These are phyloP conservation scores for Phytophthora parvispora DNA, from an alignment of 352 stramenopile genomes.

Conservation along the genomic window DNA sequence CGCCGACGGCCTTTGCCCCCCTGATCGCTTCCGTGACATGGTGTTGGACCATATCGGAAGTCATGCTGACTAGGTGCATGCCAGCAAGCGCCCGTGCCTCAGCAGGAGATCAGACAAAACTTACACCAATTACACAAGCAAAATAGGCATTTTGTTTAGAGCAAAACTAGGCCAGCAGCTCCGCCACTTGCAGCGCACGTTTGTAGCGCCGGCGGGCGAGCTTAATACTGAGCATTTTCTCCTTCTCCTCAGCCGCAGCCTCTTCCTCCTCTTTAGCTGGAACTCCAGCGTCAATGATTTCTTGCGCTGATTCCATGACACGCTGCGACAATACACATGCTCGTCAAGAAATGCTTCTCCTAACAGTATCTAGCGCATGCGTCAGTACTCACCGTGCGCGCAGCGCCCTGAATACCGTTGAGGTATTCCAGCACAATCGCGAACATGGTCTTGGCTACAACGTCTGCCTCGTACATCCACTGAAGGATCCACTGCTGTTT, in stretches of 20 bases:
- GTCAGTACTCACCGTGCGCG: constrained; percentile 48
- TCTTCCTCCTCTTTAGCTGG: constrained; percentile 58
- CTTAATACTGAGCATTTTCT: constrained; percentile 66
- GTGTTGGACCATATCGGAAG: constrained; percentile 54
- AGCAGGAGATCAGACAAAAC: too few species aligned
- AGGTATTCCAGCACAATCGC: constrained; percentile 80
- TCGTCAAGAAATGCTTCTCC: not conserved
- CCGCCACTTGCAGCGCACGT: constrained; percentile 78
- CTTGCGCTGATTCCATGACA: constrained; percentile 73
- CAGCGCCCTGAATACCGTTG: constrained; percentile 71
- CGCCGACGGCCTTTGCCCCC: constrained; percentile 26
- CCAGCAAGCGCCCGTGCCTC: too few species aligned
- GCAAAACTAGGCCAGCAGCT: constrained; percentile 61
- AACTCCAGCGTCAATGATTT: constrained; percentile 75
- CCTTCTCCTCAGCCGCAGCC: constrained; percentile 46
- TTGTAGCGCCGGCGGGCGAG: constrained; percentile 83
- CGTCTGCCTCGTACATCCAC: constrained; percentile 88
- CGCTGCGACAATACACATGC: constrained; percentile 42
- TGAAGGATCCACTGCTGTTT: constrained; percentile 86
- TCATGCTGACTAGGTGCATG: constrained; percentile 19
- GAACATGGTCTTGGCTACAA: constrained; percentile 88
- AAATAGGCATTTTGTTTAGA: constrained; percentile 33
- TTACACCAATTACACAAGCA: constrained; percentile 11
- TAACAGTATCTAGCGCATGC: not conserved
- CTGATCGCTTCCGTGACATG: constrained; percentile 55